phyloP scores from a whole-genome alignment of 208 protist species.

The Acanthamoeba castellanii region DNA sequence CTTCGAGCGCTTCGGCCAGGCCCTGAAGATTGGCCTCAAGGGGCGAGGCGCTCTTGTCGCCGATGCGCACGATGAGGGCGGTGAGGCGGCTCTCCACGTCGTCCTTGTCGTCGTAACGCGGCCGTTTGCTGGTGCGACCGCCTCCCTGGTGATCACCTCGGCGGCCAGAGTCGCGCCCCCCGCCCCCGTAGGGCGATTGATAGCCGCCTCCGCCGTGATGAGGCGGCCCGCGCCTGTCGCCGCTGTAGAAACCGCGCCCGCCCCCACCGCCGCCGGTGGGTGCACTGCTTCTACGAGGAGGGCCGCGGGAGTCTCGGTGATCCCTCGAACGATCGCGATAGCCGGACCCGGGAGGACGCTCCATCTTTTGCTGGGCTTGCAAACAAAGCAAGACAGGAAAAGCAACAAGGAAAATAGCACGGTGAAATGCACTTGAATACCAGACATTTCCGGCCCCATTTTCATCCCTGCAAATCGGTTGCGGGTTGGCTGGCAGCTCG shows the following conservation, averaged over 20 bases:
- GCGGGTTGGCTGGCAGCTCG: no score
- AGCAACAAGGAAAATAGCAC: no score
- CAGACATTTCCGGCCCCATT: no score
- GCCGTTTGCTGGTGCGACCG: neutral
- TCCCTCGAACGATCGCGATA: neutral
- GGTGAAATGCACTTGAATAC: no score
- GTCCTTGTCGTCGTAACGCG: conserved; percentile 14
- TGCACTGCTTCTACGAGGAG: neutral
- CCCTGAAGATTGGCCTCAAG: conserved; percentile 77
- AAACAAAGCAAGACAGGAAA: no score
- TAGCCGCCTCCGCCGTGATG: neutral
- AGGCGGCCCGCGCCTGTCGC: neutral
- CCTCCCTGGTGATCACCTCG: neutral
- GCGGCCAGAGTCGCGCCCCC: neutral
- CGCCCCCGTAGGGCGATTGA: neutral
- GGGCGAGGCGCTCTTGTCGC: conserved; percentile 48
- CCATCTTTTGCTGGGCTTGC: neutral
- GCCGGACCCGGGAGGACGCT: neutral
- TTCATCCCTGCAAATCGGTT: no score
- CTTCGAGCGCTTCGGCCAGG: conserved; percentile 72
- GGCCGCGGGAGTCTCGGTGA: neutral
- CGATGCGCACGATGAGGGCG: conserved; percentile 47
- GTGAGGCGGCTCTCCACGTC: conserved; percentile 18
- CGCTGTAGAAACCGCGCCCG: neutral
- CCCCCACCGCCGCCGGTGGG: neutral